Conservation (phyloP, 2,329 filamentous ascomycete genomes). For the Lithohypha guttulata region DNA sequence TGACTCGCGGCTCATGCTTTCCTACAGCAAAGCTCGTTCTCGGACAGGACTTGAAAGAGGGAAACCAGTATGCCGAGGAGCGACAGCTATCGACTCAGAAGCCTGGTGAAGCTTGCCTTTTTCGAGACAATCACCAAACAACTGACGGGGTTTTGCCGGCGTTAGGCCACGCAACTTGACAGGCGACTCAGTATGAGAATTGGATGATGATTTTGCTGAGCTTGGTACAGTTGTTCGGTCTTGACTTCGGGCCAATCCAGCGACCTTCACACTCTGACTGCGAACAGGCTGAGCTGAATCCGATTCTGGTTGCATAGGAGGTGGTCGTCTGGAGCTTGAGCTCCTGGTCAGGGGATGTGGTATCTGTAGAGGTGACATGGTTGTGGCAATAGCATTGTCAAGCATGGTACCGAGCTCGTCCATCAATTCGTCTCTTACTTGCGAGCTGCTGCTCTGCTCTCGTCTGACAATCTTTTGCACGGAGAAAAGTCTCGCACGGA, state of each 20-base stretch:
- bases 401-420: slow-evolving; percentile 21
- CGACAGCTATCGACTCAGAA: slow-evolving; percentile 5
- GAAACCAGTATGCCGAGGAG: slow-evolving; percentile 4
- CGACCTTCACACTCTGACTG: slow-evolving; percentile 9
- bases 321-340: slow-evolving; percentile 6
- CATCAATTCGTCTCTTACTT: slow-evolving; percentile 13
- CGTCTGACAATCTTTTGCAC: slow-evolving; percentile 10
- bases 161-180: not conserved
- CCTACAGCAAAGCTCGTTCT: slow-evolving; percentile 8
- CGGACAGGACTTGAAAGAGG: slow-evolving; percentile 1
- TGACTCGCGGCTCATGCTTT: slow-evolving; percentile 1
- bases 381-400: slow-evolving; percentile 18
- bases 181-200: not conserved
- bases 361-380: slow-evolving; percentile 8
- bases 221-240: not conserved
- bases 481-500: slow-evolving; percentile 14
- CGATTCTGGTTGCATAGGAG: slow-evolving; percentile 5
- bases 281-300: slow-evolving; percentile 7
- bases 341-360: slow-evolving; percentile 6
- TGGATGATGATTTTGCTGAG: not conserved
- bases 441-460: slow-evolving; percentile 5
- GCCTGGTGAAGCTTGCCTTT: not conserved
- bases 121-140: not conserved
- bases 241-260: slow-evolving; percentile 5
- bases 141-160: not conserved